Evolutionary conservation across 257 asterid species (phyloP).

Genomic region (Thymus mandschuricus): DNA sequence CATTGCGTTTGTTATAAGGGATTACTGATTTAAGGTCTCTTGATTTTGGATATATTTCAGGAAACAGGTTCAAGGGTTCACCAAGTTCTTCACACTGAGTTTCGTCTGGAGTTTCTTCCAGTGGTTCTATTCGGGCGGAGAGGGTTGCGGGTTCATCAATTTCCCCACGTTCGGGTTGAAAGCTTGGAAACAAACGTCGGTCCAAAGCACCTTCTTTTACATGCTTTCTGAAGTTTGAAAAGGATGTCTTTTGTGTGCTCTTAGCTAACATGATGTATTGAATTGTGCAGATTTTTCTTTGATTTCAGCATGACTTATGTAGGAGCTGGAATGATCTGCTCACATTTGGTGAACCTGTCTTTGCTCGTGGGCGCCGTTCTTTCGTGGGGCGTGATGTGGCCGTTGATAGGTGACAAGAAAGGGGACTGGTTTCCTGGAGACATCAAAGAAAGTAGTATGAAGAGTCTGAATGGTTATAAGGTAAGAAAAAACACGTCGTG

Average conservation of each 20-base stretch:
- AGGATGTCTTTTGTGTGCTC: not conserved
- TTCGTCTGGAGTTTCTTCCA: constrained; percentile 88
- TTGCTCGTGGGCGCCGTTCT: constrained; percentile 70
- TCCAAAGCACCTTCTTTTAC: not conserved
- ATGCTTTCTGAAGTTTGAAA: not conserved
- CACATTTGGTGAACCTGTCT: constrained; percentile 69
- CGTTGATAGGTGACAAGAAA: constrained; percentile 49
- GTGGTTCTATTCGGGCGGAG: constrained; percentile 90
- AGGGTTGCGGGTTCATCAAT: constrained; percentile 64
- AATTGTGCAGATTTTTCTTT: constrained; percentile 68
- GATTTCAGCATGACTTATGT: constrained; percentile 74
- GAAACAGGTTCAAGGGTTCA: constrained; percentile 79
- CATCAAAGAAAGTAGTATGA: constrained; percentile 62
- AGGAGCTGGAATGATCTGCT: constrained; percentile 84
- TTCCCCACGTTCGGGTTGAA: constrained; percentile 85
- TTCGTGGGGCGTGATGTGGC: constrained; percentile 85
- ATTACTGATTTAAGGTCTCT: not conserved
- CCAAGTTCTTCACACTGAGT: constrained; percentile 73
- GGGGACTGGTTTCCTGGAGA: constrained; percentile 65
- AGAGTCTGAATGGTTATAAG: constrained; percentile 74
- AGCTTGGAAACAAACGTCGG: constrained; percentile 77
- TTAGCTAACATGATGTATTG: constrained; percentile 22
- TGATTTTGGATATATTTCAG: constrained; percentile 40
- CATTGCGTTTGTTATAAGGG: no score
- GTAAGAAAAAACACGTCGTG: constrained; percentile 24